phyloP scores from a whole-genome alignment of 169 alveolate genomes.

The Miamiensis avidus region DNA sequence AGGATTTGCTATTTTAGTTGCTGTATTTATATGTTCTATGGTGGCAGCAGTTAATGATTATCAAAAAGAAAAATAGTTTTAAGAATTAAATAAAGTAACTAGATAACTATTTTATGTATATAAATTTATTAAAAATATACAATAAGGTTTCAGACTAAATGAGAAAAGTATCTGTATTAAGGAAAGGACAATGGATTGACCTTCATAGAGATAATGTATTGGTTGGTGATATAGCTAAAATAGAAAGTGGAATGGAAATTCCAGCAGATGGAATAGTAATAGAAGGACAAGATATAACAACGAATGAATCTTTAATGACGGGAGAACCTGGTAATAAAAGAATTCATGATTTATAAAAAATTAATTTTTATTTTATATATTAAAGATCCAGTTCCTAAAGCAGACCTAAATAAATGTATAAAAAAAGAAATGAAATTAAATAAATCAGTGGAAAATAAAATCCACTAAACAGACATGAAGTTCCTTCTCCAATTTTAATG shows the following conservation, averaged over 20 bases:
- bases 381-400: constrained; percentile 66
- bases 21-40: constrained; percentile 87
- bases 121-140: too few relatives aligned
- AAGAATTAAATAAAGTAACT: constrained; percentile 70
- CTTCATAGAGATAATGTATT: constrained; percentile 61
- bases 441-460: constrained; percentile 8
- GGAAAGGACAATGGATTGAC: constrained; percentile 69
- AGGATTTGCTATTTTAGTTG: constrained; percentile 90
- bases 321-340: constrained; percentile 81
- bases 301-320: constrained; percentile 83
- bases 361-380: neutral
- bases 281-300: constrained; percentile 60
- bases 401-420: constrained; percentile 33
- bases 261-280: constrained; percentile 83
- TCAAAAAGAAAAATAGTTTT: constrained; percentile 88
- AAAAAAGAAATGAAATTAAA: constrained; percentile 32
- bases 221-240: constrained; percentile 80
- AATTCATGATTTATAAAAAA: neutral
- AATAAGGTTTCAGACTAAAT: constrained; percentile 13
- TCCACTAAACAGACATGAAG: constrained; percentile 54
- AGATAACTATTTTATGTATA: neutral
- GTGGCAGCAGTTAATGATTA: constrained; percentile 88
- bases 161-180: constrained; percentile 33
- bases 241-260: constrained; percentile 78
- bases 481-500: constrained; percentile 86